Percentiles rank a stretch among this genome's conserved stretches.
phyloP scores from a whole-genome alignment of 345 rosid species.

The Streptanthus diversifolius region DNA sequence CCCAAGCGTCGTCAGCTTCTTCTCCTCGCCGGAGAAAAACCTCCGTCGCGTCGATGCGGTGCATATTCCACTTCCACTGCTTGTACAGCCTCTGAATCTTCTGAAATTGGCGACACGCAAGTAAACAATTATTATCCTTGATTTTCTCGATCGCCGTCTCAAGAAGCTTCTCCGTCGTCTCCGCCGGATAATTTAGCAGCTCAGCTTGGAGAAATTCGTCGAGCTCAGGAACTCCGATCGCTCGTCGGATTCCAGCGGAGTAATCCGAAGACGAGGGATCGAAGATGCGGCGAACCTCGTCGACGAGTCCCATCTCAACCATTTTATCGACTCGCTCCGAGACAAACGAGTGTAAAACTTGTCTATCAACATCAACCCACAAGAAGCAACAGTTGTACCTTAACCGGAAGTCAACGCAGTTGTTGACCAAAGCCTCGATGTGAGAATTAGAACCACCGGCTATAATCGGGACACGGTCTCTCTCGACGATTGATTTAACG shows the following conservation, averaged over 20 bases:
- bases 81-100: slow-evolving; percentile 54
- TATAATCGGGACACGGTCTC: slow-evolving; percentile 58
- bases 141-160: slow-evolving; percentile 52
- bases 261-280: slow-evolving; percentile 50
- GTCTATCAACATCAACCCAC: slow-evolving; percentile 74
- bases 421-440: slow-evolving; percentile 60
- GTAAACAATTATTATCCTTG: slow-evolving; percentile 51
- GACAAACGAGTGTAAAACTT: slow-evolving; percentile 55
- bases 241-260: slow-evolving; percentile 59
- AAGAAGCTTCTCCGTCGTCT: slow-evolving; percentile 33
- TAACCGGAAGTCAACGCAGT: slow-evolving; percentile 52
- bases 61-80: slow-evolving; percentile 62
- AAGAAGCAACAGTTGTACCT: slow-evolving; percentile 68
- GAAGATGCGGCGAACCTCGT: slow-evolving; percentile 56
- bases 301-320: slow-evolving; percentile 62
- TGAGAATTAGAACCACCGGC: slow-evolving; percentile 94
- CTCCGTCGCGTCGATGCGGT: slow-evolving; percentile 72
- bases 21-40: slow-evolving; percentile 52
- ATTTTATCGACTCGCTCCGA: slow-evolving; percentile 75
- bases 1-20: slow-evolving; percentile 68
- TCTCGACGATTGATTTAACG: slow-evolving; percentile 40
- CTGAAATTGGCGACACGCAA: slow-evolving; percentile 55
- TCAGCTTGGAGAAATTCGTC: slow-evolving; percentile 54
- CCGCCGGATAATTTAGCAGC: slow-evolving; percentile 13
- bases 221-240: slow-evolving; percentile 76